A percentile compares a stretch with the other conserved stretches of the same genome.
Conservation (phyloP, 768 basidiomycete species). For the Pleurotus giganteus region DNA sequence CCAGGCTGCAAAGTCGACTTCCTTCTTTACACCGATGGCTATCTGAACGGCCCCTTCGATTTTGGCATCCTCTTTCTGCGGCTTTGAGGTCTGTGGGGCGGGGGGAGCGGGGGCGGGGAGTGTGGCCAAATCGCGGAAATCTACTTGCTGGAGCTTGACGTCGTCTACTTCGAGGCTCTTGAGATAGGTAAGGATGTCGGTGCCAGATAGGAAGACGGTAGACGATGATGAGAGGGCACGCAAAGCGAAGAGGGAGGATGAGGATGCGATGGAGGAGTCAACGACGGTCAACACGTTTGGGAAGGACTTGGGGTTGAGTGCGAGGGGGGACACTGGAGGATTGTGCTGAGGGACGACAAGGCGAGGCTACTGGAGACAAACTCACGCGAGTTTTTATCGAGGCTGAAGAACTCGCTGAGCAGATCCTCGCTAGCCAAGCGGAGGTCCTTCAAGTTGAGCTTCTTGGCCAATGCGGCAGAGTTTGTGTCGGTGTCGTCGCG, state of each 20-base stretch:
- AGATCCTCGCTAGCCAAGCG: conserved; percentile 85
- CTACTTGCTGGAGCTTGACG: conserved; percentile 66
- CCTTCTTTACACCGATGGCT: conserved; percentile 94
- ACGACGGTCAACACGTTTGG: conserved; percentile 72
- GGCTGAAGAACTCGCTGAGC: conserved; percentile 76
- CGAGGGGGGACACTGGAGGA: conserved; percentile 73
- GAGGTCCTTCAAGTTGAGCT: conserved; percentile 82
- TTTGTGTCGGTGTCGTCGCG: conserved; percentile 82
- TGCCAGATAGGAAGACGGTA: conserved; percentile 78
- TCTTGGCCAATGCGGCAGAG: conserved; percentile 74
- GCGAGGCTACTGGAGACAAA: conserved; percentile 18
- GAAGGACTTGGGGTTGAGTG: conserved; percentile 63
- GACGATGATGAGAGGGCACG: conserved; percentile 68
- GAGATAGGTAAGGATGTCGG: conserved; percentile 72
- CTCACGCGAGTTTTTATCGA: conserved; percentile 86
- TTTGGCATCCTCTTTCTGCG: conserved; percentile 72
- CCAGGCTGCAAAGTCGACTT: conserved; percentile 92
- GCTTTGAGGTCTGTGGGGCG: conserved; percentile 35
- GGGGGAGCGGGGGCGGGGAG: conserved; percentile 33
- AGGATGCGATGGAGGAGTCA: conserved; percentile 74
- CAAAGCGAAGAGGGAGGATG: conserved; percentile 67
- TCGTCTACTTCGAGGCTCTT: conserved; percentile 66
- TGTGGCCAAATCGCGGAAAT: conserved; percentile 57
- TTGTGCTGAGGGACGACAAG: conserved; percentile 11
- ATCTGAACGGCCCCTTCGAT: conserved; percentile 89